These are phyloP conservation scores for Fomitopsis pinicola DNA, from an alignment of 1,284 basidiomycete species.

Conservation along the genomic window DNA sequence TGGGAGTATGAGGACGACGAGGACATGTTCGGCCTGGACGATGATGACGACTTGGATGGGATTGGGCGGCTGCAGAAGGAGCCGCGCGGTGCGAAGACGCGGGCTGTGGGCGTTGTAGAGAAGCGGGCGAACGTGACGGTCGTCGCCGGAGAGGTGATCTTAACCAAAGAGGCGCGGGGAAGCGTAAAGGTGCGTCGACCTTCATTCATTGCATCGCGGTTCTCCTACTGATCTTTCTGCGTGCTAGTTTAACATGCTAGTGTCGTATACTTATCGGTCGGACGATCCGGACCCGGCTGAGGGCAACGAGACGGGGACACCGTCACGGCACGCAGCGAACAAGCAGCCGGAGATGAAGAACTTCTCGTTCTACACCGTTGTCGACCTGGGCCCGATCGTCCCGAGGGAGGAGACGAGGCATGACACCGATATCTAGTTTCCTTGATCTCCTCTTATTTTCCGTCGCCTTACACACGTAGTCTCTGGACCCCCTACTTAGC, in stretches of 20 bases:
- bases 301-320: conserved; percentile 49
- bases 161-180: conserved; percentile 71
- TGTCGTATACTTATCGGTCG: conserved; percentile 88
- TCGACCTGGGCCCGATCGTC: conserved; percentile 71
- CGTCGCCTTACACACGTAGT: too few species aligned
- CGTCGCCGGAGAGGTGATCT: conserved; percentile 78
- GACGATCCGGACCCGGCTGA: conserved; percentile 69
- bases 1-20: conserved; percentile 96
- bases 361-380: conserved; percentile 81
- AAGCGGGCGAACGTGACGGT: conserved; percentile 84
- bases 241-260: conserved; percentile 83
- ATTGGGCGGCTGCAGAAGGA: conserved; percentile 36
- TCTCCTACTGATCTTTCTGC: not conserved
- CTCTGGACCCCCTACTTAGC: too few species aligned
- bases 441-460: not conserved
- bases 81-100: conserved; percentile 44
- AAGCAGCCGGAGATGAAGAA: conserved; percentile 71
- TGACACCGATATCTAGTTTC: conserved; percentile 1
- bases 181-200: conserved; percentile 59
- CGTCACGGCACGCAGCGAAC: conserved; percentile 37
- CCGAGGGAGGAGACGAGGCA: conserved; percentile 46
- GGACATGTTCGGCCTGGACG: conserved; percentile 73
- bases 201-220: conserved; percentile 15
- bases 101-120: conserved; percentile 77
- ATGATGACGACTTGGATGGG: conserved; percentile 50